Conservation (phyloP, 768 basidiomycete genomes). For the Boletus rex-veris region DNA sequence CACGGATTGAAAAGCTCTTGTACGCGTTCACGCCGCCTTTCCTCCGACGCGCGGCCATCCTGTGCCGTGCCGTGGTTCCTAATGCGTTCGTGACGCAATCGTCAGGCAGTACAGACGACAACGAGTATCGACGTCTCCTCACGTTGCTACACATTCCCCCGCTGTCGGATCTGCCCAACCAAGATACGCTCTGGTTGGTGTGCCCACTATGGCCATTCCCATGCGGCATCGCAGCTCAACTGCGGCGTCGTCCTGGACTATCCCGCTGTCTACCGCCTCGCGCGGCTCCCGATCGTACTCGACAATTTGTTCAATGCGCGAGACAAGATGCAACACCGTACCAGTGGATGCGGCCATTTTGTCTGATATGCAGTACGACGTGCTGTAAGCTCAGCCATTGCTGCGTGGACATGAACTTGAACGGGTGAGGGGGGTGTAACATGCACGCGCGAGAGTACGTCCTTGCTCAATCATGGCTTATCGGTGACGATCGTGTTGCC, state of each 20-base stretch:
- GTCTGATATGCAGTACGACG: slow-evolving; percentile 74
- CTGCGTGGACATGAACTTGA: slow-evolving; percentile 63
- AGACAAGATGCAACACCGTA: slow-evolving; percentile 70
- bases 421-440: slow-evolving; percentile 84
- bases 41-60: slow-evolving; percentile 81
- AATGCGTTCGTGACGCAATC: slow-evolving; percentile 51
- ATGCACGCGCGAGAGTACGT: slow-evolving; percentile 86
- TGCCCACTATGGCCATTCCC: slow-evolving; percentile 80
- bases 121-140: slow-evolving; percentile 81
- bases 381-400: slow-evolving; percentile 92
- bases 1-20: slow-evolving; percentile 78
- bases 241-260: slow-evolving; percentile 80
- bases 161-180: slow-evolving; percentile 72
- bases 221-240: slow-evolving; percentile 73
- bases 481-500: no score
- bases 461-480: no score
- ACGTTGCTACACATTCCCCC: slow-evolving; percentile 73
- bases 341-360: slow-evolving; percentile 87
- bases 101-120: slow-evolving; percentile 38
- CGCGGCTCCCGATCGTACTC: slow-evolving; percentile 74
- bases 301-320: slow-evolving; percentile 80
- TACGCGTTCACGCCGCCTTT: slow-evolving; percentile 91
- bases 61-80: slow-evolving; percentile 74
- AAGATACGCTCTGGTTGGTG: slow-evolving; percentile 86
- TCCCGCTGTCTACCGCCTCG: slow-evolving; percentile 78